Evolutionary conservation across 1,284 basidiomycete genomes (phyloP), one percentile per base, ranked within the genome.

Genomic region (Trichosporon inkin): DNA sequence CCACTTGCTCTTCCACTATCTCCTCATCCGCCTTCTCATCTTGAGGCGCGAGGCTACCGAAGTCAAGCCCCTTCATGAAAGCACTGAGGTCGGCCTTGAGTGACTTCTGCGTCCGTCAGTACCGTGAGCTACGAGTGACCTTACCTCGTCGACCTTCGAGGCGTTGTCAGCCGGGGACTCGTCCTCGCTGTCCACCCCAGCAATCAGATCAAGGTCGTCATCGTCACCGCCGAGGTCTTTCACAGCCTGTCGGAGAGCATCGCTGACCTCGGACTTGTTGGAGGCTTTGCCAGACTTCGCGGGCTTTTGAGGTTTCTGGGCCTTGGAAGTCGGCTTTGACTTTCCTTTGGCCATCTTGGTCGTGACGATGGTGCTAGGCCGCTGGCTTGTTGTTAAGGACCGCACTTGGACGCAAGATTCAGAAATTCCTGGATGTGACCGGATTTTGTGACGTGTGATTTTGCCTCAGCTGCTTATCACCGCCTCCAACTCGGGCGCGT

Each of bases 31-130:
- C 60, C 28, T 64, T 56, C 10, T 65, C 69, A 1, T 64, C 68
- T 14, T 65, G 66, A 11, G 61, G 59, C 1, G 58, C 66, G 6
- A 68, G 63, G 10, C 62, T 65, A 13, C 11, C 71, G 53, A 84
- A 80, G 64, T 84, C 82, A 38, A 87, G 76, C 1, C 76, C 81
- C 66, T 84, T 82, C 68, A 87, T 78, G 71, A 87, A 85, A 53
- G 82, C 81, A 2, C 83, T 80, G 16, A 88, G 78, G 64, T 85
- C 86, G 36, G 81, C 81, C 41, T 81, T 78, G 14, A 86, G 78
- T 28, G 73, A 68, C 61, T 82, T 76, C 78, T 79, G 58, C 6
- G 13, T n/a, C 36, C 35, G 36, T 59, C 38, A 60, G 55, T 38
- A 32, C 10, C 2, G 17, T 19, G 4, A 20, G 1, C 11, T 6